These are phyloP conservation scores for Ustilago bromivora DNA, from an alignment of 1,284 basidiomycete species.

Conservation along the genomic window DNA sequence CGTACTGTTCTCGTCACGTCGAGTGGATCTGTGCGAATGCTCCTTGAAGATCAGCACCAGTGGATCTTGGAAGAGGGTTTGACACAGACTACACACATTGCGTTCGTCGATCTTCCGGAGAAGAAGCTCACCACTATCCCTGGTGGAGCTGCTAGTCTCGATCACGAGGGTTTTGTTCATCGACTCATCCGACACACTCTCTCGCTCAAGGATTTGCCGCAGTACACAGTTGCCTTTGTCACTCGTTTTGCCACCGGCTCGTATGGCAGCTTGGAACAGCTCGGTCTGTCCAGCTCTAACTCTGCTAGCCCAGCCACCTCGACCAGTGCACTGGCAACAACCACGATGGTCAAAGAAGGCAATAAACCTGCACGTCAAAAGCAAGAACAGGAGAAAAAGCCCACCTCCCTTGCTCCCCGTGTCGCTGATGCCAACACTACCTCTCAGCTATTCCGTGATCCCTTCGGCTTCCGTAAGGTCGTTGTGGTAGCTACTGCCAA, in stretches of 20 bases:
- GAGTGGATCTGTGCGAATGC: slow-evolving; percentile 82
- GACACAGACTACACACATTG: slow-evolving; percentile 73
- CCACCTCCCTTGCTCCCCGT: slow-evolving; percentile 51
- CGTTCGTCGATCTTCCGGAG: slow-evolving; percentile 85
- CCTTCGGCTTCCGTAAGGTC: slow-evolving; percentile 89
- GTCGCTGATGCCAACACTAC: slow-evolving; percentile 45
- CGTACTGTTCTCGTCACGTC: slow-evolving; percentile 79
- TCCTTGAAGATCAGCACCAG: slow-evolving; percentile 76
- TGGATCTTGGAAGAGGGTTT: slow-evolving; percentile 90
- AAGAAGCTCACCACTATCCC: slow-evolving; percentile 70
- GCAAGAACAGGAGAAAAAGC: slow-evolving; percentile 33
- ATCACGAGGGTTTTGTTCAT: slow-evolving; percentile 75
- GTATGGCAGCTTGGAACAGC: slow-evolving; percentile 72
- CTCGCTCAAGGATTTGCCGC: slow-evolving; percentile 76
- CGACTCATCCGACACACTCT: slow-evolving; percentile 63
- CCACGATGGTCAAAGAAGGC: slow-evolving; percentile 49
- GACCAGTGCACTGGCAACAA: slow-evolving; percentile 18
- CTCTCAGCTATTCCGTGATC: slow-evolving; percentile 72
- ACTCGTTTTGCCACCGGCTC: slow-evolving; percentile 81
- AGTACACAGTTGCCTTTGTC: slow-evolving; percentile 77
- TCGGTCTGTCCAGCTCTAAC: slow-evolving; percentile 64
- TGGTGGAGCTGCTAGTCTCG: slow-evolving; percentile 41
- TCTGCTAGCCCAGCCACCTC: slow-evolving; percentile 10
- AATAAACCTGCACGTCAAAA: slow-evolving; percentile 37
- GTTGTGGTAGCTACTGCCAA: slow-evolving; percentile 79